Base-by-base conservation (phyloP, 2,329 filamentous ascomycete species). In the Alternaria dauci region DNA sequence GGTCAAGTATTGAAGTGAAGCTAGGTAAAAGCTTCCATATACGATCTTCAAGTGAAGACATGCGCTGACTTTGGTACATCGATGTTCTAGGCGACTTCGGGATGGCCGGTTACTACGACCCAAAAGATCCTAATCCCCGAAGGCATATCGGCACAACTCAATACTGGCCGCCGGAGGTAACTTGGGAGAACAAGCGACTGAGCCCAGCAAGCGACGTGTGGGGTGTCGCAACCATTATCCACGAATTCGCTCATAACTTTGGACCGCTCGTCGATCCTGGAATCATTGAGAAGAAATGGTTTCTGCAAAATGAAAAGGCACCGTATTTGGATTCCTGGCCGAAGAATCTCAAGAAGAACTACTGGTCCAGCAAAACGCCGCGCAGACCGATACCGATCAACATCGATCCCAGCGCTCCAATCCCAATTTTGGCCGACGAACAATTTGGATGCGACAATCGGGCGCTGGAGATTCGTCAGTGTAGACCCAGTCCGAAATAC, bases 71-170 rank as follows among this genome's bases (percentile, higher is more conserved):
- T 11, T 11, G n/a, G n/a, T 18, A 39, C 9, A 20, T 20, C 8
- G 14, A 20, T 8, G n/a, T 20, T 39, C 5, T 41, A 41, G 63
- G 87, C 87, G 88, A 91, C 63, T 91, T 90, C 78, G 88, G 91
- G 65, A 86, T 87, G 9, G 83, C 86, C 43, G 87, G 85, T 6
- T 87, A 87, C 61, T 86, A 88, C 51, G 89, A 72, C 25, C 50
- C 58, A 8, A 20, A 28, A 5, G 25, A 54, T n/a, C 30, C 39
- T 26, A 55, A 55, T 38, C 28, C 48, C 5, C 23, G 30, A 0
- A 25, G 41, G 4, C 50, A 39, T 14, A 56, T 66, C 36, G 70
- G 70, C 3, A 68, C 70, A 2, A 52, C 62, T 1, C 5, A 41
- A 1, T 62, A 52, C 43, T 72, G 69, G 64, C 66, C 72, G 18